A percentile compares a stretch with the other conserved stretches of the same genome.
phyloP scores from a whole-genome alignment of 768 basidiomycete genomes.

The Calocybe indica region DNA sequence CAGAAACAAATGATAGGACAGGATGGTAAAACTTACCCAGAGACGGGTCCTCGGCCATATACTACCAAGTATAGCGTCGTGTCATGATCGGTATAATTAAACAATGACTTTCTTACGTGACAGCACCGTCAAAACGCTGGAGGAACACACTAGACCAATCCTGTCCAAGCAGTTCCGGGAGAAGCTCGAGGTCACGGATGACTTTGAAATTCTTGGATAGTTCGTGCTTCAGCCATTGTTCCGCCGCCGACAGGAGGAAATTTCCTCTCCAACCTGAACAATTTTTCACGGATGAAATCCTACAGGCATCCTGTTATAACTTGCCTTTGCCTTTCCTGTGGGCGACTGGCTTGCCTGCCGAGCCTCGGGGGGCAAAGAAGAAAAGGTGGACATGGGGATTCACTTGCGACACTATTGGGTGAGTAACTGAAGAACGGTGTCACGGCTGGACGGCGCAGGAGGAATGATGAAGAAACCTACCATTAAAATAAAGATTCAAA shows the following conservation, averaged over 20 bases:
- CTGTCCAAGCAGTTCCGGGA: constrained; percentile 87
- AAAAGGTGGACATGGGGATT: constrained; percentile 92
- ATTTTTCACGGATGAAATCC: background rate
- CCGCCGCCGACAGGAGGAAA: constrained; percentile 84
- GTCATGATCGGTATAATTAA: constrained; percentile 19
- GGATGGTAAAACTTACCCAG: constrained; percentile 36
- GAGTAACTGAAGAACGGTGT: constrained; percentile 53
- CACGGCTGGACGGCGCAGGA: background rate
- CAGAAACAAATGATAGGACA: constrained; percentile 3
- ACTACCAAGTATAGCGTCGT: constrained; percentile 26
- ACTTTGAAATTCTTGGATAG: constrained; percentile 97
- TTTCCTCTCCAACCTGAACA: constrained; percentile 87
- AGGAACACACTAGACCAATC: constrained; percentile 98
- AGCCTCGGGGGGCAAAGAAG: constrained; percentile 89
- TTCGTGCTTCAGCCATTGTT: constrained; percentile 94
- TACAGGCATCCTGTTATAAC: background rate
- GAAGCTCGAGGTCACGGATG: constrained; percentile 91
- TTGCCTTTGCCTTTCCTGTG: constrained; percentile 89
- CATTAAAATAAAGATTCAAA: constrained; percentile 85
- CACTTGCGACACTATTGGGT: constrained; percentile 91
- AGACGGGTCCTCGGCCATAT: constrained; percentile 85
- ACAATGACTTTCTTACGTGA: constrained; percentile 58
- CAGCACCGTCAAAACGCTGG: constrained; percentile 85
- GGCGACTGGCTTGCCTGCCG: constrained; percentile 88
- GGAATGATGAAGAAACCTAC: constrained; percentile 23